phyloP scores from a whole-genome alignment of 257 asterid species.

The Salvia hispanica region DNA sequence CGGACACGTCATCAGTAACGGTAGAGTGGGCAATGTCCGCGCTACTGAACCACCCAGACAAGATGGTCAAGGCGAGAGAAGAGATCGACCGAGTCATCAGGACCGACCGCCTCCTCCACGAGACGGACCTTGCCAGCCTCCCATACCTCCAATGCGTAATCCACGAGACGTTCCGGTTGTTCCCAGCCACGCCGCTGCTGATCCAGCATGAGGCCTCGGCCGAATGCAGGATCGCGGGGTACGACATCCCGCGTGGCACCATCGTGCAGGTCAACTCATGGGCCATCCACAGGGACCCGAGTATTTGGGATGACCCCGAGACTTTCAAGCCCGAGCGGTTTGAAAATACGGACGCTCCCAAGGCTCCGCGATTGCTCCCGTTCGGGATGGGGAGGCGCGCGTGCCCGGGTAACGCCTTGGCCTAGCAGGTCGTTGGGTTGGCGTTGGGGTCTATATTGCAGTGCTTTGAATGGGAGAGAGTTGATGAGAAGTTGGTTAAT shows the following conservation, averaged over 20 bases:
- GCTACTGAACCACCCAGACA: slow-evolving; percentile 57
- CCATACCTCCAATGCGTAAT: slow-evolving; percentile 53
- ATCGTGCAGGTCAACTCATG: slow-evolving; percentile 61
- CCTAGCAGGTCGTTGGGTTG: slow-evolving; percentile 52
- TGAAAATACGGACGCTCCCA: slow-evolving; percentile 30
- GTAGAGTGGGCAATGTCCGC: slow-evolving; percentile 69
- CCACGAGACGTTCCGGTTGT: slow-evolving; percentile 50
- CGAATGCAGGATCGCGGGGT: slow-evolving; percentile 51
- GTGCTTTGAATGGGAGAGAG: slow-evolving; percentile 61
- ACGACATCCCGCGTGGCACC: slow-evolving; percentile 56
- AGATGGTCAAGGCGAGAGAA: slow-evolving; percentile 51
- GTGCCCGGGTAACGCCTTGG: slow-evolving; percentile 66
- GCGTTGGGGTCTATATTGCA: slow-evolving; percentile 53
- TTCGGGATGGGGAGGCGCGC: slow-evolving; percentile 81
- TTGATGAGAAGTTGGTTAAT: slow-evolving; percentile 43
- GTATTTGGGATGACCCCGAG: slow-evolving; percentile 53
- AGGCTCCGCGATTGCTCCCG: slow-evolving; percentile 46
- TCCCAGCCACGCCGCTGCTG: slow-evolving; percentile 54
- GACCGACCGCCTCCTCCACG: slow-evolving; percentile 42
- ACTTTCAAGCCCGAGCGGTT: slow-evolving; percentile 64
- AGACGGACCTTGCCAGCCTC: slow-evolving; percentile 51
- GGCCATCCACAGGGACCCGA: slow-evolving; percentile 69
- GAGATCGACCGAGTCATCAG: slow-evolving; percentile 55
- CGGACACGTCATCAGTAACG: slow-evolving; percentile 55
- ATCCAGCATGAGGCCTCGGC: slow-evolving; percentile 60